These are phyloP conservation scores for Halophytophthora polymorphica DNA, from an alignment of 352 stramenopile genomes.

Conservation along the genomic window DNA sequence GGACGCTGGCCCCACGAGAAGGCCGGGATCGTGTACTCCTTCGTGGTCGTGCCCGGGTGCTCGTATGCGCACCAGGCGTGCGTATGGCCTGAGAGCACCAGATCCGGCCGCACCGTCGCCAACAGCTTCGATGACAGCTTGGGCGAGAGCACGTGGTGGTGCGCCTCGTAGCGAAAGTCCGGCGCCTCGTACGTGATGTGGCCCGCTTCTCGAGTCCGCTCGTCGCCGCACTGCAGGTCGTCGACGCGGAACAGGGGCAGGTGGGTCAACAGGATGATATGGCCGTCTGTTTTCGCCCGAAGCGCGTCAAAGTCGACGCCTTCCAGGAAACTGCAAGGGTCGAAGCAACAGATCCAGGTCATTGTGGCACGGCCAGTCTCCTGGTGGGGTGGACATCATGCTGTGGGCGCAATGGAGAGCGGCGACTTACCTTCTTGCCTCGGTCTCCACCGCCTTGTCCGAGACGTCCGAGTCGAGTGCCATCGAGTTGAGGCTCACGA, in stretches of 20 bases:
- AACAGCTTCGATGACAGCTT: constrained; percentile 53
- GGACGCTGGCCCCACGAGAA: constrained; percentile 81
- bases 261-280: constrained; percentile 56
- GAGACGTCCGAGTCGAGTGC: constrained; percentile 60
- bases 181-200: constrained; percentile 82
- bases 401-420: background rate
- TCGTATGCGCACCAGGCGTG: constrained; percentile 64
- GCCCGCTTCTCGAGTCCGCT: constrained; percentile 43
- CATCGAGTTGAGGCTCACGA: constrained; percentile 79
- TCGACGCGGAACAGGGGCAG: constrained; percentile 56
- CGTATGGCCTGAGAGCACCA: constrained; percentile 74
- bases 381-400: background rate
- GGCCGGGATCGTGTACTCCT: constrained; percentile 69
- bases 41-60: constrained; percentile 19
- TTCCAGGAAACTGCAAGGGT: constrained; percentile 37
- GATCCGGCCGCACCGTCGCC: constrained; percentile 33
- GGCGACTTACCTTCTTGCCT: constrained; percentile 45
- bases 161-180: constrained; percentile 51
- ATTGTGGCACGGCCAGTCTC: background rate
- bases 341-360: background rate
- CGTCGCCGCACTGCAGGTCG: constrained; percentile 52
- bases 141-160: constrained; percentile 70
- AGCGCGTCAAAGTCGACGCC: constrained; percentile 32
- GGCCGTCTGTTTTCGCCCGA: constrained; percentile 18
- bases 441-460: constrained; percentile 39